Conservation (phyloP, 306 rosid genomes). For the Cucurbita moschata region DNA sequence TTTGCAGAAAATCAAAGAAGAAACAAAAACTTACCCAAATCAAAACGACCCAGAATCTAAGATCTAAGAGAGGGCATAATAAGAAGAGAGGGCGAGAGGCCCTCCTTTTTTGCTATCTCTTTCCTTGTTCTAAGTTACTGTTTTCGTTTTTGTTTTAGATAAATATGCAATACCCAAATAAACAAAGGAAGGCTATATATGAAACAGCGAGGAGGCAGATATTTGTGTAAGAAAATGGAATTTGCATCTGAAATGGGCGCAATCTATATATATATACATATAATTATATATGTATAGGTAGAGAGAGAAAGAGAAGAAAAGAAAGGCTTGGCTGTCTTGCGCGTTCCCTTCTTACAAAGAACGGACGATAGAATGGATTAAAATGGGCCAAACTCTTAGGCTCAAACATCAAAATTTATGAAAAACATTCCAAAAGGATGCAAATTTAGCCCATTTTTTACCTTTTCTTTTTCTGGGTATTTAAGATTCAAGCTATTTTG, state of each 20-base stretch:
- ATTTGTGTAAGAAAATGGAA: constrained; percentile 30
- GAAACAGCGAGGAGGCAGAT: constrained; percentile 12
- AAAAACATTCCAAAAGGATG: too few species aligned
- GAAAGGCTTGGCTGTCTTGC: constrained; percentile 6
- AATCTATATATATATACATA: constrained; percentile 7
- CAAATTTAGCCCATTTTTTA: too few species aligned
- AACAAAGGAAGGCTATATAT: constrained; percentile 30
- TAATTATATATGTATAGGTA: background rate
- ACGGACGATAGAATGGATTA: background rate
- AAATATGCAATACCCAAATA: constrained; percentile 14
- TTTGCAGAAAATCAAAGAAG: background rate
- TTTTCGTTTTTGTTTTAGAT: constrained; percentile 29
- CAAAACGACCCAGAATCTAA: constrained; percentile 69
- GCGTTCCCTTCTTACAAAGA: background rate
- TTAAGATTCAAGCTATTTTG: background rate
- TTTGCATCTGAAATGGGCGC: constrained; percentile 22
- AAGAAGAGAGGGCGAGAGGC: constrained; percentile 79
- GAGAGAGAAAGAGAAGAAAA: background rate
- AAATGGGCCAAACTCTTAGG: background rate
- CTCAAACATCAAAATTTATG: too few species aligned
- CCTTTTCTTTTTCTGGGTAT: background rate
- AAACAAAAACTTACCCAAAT: constrained; percentile 24
- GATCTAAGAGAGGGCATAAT: constrained; percentile 71
- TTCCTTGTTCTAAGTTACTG: constrained; percentile 23
- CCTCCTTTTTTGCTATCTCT: constrained; percentile 30